Conservation (phyloP, 768 basidiomycete genomes). For the Clavaria fumosa region DNA sequence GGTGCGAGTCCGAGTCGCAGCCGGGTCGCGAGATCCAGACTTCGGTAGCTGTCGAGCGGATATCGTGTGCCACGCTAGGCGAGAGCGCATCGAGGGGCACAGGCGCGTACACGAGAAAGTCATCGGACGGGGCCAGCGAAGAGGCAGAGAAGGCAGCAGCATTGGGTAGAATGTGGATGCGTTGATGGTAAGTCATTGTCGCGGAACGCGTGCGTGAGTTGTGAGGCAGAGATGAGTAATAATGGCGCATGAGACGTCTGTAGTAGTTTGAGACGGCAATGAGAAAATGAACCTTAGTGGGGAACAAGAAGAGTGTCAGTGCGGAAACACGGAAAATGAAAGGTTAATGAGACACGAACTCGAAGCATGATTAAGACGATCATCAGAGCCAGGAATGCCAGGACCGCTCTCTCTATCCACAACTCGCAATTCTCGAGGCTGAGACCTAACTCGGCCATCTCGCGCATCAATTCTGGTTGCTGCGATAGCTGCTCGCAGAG, state of each 20-base stretch:
- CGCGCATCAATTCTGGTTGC: conserved; percentile 60
- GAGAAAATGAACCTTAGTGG: conserved; percentile 54
- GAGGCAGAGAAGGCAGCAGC: conserved; percentile 6
- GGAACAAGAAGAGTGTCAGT: conserved; percentile 4
- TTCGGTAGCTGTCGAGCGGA: conserved; percentile 43
- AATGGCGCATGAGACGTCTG: conserved; percentile 33
- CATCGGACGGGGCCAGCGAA: conserved; percentile 10
- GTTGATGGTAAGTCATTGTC: conserved; percentile 25
- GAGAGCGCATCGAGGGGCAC: conserved; percentile 43
- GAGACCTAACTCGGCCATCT: conserved; percentile 54
- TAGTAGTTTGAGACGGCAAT: conserved; percentile 57
- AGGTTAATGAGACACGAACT: conserved; percentile 26
- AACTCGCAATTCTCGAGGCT: conserved; percentile 70
- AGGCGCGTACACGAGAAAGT: conserved; percentile 52
- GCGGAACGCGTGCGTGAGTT: conserved; percentile 11
- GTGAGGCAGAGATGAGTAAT: conserved; percentile 13
- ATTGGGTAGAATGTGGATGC: conserved; percentile 46
- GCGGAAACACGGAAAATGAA: not conserved
- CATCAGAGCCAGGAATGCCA: conserved; percentile 42
- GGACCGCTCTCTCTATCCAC: conserved; percentile 54
- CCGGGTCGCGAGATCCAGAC: conserved; percentile 41
- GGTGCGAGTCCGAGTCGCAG: conserved; percentile 12
- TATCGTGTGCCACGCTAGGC: conserved; percentile 30
- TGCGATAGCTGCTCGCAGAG: conserved; percentile 64
- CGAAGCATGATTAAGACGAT: conserved; percentile 48